Base-by-base conservation (phyloP, 805 yeast species). In the Deakozyma indianensis region DNA sequence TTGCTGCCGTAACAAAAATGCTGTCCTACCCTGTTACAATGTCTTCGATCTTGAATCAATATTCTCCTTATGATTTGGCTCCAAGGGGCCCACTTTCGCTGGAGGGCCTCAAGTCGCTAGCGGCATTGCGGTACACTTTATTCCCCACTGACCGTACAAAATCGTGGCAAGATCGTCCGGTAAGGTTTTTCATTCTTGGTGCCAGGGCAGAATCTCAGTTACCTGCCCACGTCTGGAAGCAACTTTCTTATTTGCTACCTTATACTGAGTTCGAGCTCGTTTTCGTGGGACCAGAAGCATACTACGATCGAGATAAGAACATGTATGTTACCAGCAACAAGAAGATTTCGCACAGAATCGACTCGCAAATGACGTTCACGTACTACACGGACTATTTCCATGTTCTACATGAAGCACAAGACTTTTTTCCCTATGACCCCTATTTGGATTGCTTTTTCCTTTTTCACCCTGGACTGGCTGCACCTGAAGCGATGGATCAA, bases 341-440 rank as follows among this genome's bases (percentile, higher is more conserved):
- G 29, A 59, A 60, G 18, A 67, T 83, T 22, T 75, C 78, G 35
- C 76, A 78, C 54, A 75, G 88, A 57, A 66, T 82, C 42, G 95
- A 85, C 62, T 80, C 76, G 43, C 77, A 80, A 44, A 62, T 92
- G 55, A 70, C 83, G 23, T 71, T 88, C 53, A 75, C 81, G 47
- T 81, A 82, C 65, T 95, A 88, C 64, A 86, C 97, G 1, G 83
- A 84, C 56, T 88, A 81, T 63, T 92, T 92, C 77, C 86, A 87
- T 59, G 90, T 83, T 35, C 71, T 83, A 50, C 95, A 92, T 64
- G 87, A 87, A 56, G 80, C 85, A 43, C 92, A 88, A 56, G 96
- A 90, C 65, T 84, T 92, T 62, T 85, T 86, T 78, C 98, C 98
- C 3, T 92, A 88, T 62, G 98, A 92, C 62, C 98, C 99, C 41